Conservation (phyloP, 208 protist species). For the Leishmania guyanensis region DNA sequence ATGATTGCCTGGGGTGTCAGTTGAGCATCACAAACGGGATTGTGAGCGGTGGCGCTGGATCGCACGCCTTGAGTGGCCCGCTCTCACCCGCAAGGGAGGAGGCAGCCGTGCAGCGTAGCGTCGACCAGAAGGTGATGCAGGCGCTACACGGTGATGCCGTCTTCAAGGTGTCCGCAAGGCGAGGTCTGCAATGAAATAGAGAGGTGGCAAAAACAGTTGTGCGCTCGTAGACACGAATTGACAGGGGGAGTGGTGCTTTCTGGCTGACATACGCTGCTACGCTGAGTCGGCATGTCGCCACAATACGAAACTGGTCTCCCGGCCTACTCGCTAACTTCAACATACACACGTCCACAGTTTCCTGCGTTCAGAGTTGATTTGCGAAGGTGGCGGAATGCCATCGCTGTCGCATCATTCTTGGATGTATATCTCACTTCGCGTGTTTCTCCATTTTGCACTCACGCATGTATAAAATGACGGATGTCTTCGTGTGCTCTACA, state of each 20-base stretch:
- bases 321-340: background rate
- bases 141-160: slow-evolving; percentile 45
- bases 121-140: slow-evolving; percentile 50
- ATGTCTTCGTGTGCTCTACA: background rate
- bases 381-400: background rate
- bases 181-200: background rate
- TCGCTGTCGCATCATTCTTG: background rate
- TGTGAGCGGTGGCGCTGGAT: background rate
- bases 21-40: slow-evolving; percentile 23
- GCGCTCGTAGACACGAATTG: background rate
- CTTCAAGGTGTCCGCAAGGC: slow-evolving; percentile 43
- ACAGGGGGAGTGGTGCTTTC: background rate
- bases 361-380: background rate
- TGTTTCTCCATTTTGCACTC: background rate
- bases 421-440: background rate
- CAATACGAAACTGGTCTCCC: background rate
- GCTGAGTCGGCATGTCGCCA: background rate
- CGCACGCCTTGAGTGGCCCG: background rate
- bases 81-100: slow-evolving; percentile 30
- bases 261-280: background rate
- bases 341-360: background rate
- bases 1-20: slow-evolving; percentile 32
- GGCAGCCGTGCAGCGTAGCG: slow-evolving; percentile 33
- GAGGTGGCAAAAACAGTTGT: too few species aligned
- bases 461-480: slow-evolving; percentile 3